Evolutionary conservation across 768 basidiomycete genomes (phyloP).

Genomic region (Phlebiopsis gigantea): DNA sequence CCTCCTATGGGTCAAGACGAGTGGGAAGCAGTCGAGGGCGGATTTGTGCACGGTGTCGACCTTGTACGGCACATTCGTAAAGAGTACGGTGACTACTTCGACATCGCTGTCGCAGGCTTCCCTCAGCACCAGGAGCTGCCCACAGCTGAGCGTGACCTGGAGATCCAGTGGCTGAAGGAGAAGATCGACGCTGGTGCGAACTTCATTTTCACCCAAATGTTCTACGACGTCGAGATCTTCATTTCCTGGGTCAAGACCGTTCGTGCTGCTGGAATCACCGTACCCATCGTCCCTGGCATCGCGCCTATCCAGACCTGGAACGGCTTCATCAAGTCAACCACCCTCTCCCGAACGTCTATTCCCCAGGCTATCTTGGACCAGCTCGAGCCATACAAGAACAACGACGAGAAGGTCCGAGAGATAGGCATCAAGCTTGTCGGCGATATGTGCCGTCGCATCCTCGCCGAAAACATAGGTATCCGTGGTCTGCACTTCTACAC

Average conservation of each 20-base stretch:
- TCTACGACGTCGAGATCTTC: slow-evolving; percentile 91
- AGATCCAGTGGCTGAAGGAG: slow-evolving; percentile 83
- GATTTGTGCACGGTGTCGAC: slow-evolving; percentile 87
- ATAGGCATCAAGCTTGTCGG: slow-evolving; percentile 93
- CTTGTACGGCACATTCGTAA: slow-evolving; percentile 84
- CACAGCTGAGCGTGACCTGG: slow-evolving; percentile 65
- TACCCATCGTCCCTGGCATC: slow-evolving; percentile 91
- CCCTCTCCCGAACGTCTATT: slow-evolving; percentile 71
- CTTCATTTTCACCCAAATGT: slow-evolving; percentile 99
- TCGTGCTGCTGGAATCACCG: slow-evolving; percentile 78
- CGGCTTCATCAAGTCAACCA: slow-evolving; percentile 82
- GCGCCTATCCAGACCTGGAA: slow-evolving; percentile 97
- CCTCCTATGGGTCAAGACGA: slow-evolving; percentile 84
- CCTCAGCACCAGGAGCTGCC: slow-evolving; percentile 77
- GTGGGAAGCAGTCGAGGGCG: slow-evolving; percentile 90
- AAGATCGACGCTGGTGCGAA: slow-evolving; percentile 87
- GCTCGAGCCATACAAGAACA: slow-evolving; percentile 81
- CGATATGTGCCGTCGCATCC: slow-evolving; percentile 86
- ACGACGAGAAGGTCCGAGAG: slow-evolving; percentile 90
- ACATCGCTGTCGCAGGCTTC: slow-evolving; percentile 91
- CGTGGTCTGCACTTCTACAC: slow-evolving; percentile 94
- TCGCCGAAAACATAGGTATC: slow-evolving; percentile 76
- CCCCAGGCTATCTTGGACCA: slow-evolving; percentile 71
- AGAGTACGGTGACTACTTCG: slow-evolving; percentile 87
- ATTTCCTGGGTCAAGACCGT: slow-evolving; percentile 84